phyloP scores from a whole-genome alignment of 345 rosid species.

The Luvunga scandens region DNA sequence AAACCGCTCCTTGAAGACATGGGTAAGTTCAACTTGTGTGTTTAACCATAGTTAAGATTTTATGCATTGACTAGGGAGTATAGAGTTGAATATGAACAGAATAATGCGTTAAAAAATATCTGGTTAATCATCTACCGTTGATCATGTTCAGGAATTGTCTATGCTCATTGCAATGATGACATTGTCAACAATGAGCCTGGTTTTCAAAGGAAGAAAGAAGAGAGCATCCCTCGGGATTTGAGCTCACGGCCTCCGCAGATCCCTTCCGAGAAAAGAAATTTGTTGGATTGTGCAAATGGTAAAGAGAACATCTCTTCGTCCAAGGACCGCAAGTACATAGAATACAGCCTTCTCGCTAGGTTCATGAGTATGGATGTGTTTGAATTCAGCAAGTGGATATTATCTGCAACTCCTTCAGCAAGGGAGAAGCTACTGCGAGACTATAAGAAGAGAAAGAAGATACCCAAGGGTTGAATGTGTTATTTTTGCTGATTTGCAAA shows the following conservation, averaged over 20 bases:
- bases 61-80: neutral
- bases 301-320: slow-evolving; percentile 23
- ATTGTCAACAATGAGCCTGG: slow-evolving; percentile 51
- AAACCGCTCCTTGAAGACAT: slow-evolving; percentile 51
- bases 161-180: slow-evolving; percentile 82
- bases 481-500: too few species aligned
- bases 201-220: slow-evolving; percentile 11
- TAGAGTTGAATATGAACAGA: neutral
- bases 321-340: slow-evolving; percentile 41
- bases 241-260: neutral
- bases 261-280: slow-evolving; percentile 18
- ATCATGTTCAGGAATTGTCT: slow-evolving; percentile 53
- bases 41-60: neutral
- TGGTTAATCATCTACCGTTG: neutral
- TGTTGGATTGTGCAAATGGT: slow-evolving; percentile 10
- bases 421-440: slow-evolving; percentile 50
- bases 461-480: slow-evolving; percentile 22
- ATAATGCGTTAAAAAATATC: neutral
- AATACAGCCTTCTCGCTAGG: slow-evolving; percentile 50
- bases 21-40: slow-evolving; percentile 44
- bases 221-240: slow-evolving; percentile 16
- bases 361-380: slow-evolving; percentile 65
- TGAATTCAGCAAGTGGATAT: slow-evolving; percentile 77
- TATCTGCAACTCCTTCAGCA: slow-evolving; percentile 46
- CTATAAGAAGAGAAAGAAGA: slow-evolving; percentile 47